Base-by-base conservation (phyloP, 2,329 filamentous ascomycete genomes). In the Penicillium sp. region DNA sequence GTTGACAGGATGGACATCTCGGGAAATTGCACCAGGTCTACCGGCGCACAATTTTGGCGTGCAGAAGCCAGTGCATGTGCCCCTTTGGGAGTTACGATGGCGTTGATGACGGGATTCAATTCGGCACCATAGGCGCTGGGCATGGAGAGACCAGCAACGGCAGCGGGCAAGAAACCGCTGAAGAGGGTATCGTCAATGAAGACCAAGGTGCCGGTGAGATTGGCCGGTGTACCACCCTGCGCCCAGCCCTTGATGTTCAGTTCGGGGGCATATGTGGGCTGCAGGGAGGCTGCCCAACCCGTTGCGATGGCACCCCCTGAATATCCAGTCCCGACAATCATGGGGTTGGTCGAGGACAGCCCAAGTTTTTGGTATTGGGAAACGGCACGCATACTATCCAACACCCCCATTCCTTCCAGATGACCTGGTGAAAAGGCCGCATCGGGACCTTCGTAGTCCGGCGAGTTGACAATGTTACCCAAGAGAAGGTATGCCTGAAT, bases 271-370 rank as follows among this genome's bases (percentile, higher is more conserved):
- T 82, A 82, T 4, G 65, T 63, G 0, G 68, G 64, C 38, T 77
- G 76, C 24, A 81, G 58, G 43, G 81, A 76, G 12, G 75, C 73
- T 0, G 78, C 78, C 68, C 72, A 78, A 28, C 75, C 76, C 3
- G 67, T 74, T 0, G 77, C 77, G 13, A 81, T 56, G 0, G 74
- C 70, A 5, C 79, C 79, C 5, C 79, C 79, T 0, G 74, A 79
- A 55, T 81, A 82, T 0, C 79, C 79, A 69, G 73, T 77, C 32
- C 78, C 64, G 7, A 73, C 72, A 39, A 60, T 54, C 46, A 55
- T 56, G 4, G 60, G 60, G 0, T 40, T 49, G 12, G 37, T 28
- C 3, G 27, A 55, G 11, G 48, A 41, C n/a, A 63, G 46, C 12
- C 53, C 54, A 7, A 62, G 45, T 0, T 39, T 45, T 4, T 50